Base-by-base conservation (phyloP, 345 rosid genomes). In the Eucalyptus cloeziana region DNA sequence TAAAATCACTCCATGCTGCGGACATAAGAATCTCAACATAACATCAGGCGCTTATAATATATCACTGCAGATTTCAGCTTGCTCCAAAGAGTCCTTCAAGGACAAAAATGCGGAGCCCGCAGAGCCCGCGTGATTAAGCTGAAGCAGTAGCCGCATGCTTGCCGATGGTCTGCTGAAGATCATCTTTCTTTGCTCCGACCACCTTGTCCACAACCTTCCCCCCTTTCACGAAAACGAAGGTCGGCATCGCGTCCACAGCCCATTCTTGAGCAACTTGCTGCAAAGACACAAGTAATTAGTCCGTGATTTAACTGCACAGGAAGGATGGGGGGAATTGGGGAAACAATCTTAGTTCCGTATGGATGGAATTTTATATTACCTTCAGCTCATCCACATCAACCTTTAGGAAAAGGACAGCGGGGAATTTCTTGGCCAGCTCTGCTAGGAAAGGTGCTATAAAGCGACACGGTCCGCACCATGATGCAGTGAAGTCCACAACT, bases 181-280 rank as follows among this genome's bases (percentile, higher is more conserved):
- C 86, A 1, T 71, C 86, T 52, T 88, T 88, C 62, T 37, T 71
- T 3, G 89, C 86, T 17, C 89, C 89, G 13, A 88, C 86, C 64
- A 88, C 89, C 89, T 88, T 88, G 86, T 88, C 89, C 89, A 88
- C 86, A 51, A 76, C 15, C 89, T 76, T 88, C n/a, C 89, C 89
- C 21, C 47, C 89, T 54, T 76, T 88, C 62, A 88, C 64, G 3
- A 88, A 47, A 44, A 88, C 10, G 86, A 88, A 88, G 43, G 89
- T 88, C 24, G 89, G 89, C 89, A 88, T 88, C 31, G 89, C 89
- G 69, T 88, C 89, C 86, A 88, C 89, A 6, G 69, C 83, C 89
- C 86, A 88, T 51, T 88, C 89, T 79, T 88, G 86, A n/a, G 89
- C 86, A 10, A 88, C 89, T 40, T 80, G 43, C 89, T 88, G 50